phyloP scores from a whole-genome alignment of 352 stramenopile species.

The Pythium scleroteichum region DNA sequence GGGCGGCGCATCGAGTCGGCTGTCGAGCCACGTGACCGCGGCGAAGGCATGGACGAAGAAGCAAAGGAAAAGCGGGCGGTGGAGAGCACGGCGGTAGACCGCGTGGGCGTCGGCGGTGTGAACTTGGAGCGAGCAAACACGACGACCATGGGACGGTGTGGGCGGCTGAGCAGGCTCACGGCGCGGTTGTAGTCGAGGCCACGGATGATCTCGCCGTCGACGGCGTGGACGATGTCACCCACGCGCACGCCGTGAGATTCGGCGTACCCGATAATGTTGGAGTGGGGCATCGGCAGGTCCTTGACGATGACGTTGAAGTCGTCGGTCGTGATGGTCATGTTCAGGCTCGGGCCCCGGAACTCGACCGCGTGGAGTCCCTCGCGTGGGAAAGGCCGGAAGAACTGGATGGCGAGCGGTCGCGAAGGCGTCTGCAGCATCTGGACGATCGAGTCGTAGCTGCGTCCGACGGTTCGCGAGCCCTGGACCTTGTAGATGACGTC shows the following conservation, averaged over 20 bases:
- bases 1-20: conserved; percentile 19
- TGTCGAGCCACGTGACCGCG: conserved; percentile 30
- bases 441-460: conserved; percentile 80
- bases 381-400: conserved; percentile 74
- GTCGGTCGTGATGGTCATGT: conserved; percentile 87
- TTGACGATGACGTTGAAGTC: conserved; percentile 87
- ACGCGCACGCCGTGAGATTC: conserved; percentile 82
- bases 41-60: conserved; percentile 68
- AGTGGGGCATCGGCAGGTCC: conserved; percentile 76
- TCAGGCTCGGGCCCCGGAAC: conserved; percentile 75
- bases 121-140: conserved; percentile 78
- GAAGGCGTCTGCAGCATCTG: conserved; percentile 86
- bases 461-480: conserved; percentile 66
- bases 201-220: conserved; percentile 78
- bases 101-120: conserved; percentile 55
- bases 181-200: conserved; percentile 81
- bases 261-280: conserved; percentile 83
- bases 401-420: conserved; percentile 75
- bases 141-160: conserved; percentile 71
- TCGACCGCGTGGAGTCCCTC: conserved; percentile 85
- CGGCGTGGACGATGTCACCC: conserved; percentile 75
- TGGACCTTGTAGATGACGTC: conserved; percentile 90
- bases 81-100: conserved; percentile 34
- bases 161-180: conserved; percentile 72
- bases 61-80: conserved; percentile 67